Percentiles rank a stretch among this genome's conserved stretches.
Conservation (phyloP, 2,329 filamentous ascomycete species). For the Massarina eburnea region DNA sequence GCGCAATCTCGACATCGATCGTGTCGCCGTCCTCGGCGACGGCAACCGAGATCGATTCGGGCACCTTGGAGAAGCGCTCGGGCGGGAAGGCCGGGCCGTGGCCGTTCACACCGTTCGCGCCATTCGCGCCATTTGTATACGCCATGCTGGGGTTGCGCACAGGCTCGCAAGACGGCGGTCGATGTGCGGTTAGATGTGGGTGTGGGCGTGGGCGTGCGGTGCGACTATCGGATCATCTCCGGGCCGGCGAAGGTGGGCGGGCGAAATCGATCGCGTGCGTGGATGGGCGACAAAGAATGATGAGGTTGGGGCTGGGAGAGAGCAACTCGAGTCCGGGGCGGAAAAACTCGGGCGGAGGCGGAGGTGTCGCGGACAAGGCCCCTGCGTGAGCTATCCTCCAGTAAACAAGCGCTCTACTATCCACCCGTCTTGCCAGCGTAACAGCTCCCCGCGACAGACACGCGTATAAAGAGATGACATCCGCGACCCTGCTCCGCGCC, state of each 20-base stretch:
- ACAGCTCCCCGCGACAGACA: too few relatives aligned
- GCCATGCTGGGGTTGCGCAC: slow-evolving; percentile 48
- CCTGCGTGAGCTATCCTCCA: too few relatives aligned
- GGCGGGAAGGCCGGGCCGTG: slow-evolving; percentile 41
- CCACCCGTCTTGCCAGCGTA: too few relatives aligned
- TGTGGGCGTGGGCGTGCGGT: background rate
- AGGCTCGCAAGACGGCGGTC: background rate
- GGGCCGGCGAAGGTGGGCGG: background rate
- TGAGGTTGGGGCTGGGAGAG: background rate
- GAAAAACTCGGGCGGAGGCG: slow-evolving; percentile 3
- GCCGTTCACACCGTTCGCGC: slow-evolving; percentile 56
- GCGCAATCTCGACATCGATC: slow-evolving; percentile 84
- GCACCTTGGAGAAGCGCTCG: slow-evolving; percentile 63
- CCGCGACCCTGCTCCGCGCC: background rate
- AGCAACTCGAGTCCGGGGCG: background rate
- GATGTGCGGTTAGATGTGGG: background rate
- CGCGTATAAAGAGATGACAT: too few relatives aligned
- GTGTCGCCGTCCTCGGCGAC: slow-evolving; percentile 63
- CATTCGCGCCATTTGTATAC: slow-evolving; percentile 49
- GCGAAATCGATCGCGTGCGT: background rate
- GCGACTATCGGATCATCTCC: slow-evolving; percentile 5
- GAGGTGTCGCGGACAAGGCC: background rate
- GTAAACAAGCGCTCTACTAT: too few relatives aligned
- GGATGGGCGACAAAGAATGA: slow-evolving; percentile 3
- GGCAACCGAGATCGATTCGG: slow-evolving; percentile 65